Conservation (phyloP, 352 stramenopile species). For the Saprolegnia parasitica region DNA sequence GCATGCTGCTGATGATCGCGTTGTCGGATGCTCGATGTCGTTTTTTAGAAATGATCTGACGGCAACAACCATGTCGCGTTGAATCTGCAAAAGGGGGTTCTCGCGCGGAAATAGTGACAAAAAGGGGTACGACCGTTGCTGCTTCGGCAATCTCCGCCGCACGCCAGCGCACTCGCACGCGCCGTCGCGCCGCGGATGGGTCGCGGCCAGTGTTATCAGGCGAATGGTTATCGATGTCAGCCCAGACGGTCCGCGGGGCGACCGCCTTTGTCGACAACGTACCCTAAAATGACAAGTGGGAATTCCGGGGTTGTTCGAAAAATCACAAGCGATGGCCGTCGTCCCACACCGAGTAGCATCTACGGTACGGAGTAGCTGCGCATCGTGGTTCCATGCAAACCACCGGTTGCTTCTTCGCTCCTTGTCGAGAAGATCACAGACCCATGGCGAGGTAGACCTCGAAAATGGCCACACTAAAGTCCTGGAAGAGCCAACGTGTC, state of each 20-base stretch:
- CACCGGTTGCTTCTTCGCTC: no score
- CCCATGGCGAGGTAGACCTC: no score
- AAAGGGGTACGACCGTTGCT: background rate
- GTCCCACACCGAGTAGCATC: background rate
- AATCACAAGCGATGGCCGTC: background rate
- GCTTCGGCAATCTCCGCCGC: background rate
- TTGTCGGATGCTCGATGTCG: slow-evolving; percentile 2
- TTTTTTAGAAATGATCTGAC: slow-evolving; percentile 26
- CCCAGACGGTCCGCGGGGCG: no score
- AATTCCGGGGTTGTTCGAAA: background rate
- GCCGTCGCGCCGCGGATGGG: no score
- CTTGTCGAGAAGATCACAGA: no score
- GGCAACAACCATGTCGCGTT: slow-evolving; percentile 9
- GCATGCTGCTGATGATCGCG: slow-evolving; percentile 7
- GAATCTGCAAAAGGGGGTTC: background rate
- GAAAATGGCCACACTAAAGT: no score
- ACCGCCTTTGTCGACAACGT: background rate
- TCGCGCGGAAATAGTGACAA: background rate
- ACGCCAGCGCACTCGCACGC: background rate
- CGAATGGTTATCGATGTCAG: no score
- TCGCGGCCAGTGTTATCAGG: no score
- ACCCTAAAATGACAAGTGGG: background rate
- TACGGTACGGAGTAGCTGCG: no score
- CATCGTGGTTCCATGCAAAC: no score
- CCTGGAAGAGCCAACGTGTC: no score